A percentile compares a stretch with the other conserved stretches of the same genome.
Conservation (phyloP, 2,329 filamentous ascomycete genomes). For the Fusarium euwallaceae region DNA sequence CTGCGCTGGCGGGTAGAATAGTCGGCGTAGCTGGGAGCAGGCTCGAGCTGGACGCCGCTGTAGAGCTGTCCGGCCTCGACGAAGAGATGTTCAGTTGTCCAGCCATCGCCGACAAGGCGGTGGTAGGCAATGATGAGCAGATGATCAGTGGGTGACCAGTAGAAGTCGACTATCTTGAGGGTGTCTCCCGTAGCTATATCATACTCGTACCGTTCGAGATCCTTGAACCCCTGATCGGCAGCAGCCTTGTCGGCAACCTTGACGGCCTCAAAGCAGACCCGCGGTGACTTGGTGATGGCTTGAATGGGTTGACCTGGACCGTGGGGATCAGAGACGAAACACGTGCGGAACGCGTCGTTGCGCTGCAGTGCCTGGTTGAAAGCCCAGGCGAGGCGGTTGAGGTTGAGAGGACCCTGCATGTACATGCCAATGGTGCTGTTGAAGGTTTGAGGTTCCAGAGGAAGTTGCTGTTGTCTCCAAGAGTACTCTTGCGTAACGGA, state of each 20-base stretch:
- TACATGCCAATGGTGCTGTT: background rate
- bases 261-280: background rate
- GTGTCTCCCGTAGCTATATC: background rate
- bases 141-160: background rate
- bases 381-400: background rate
- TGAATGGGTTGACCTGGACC: background rate
- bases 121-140: background rate
- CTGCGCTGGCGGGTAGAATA: background rate
- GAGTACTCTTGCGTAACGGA: background rate
- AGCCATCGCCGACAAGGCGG: background rate
- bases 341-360: background rate
- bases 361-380: background rate
- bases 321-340: background rate
- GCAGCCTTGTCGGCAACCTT: background rate
- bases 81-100: background rate
- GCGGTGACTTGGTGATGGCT: background rate
- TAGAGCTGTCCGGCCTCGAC: background rate
- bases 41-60: background rate
- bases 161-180: background rate
- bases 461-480: background rate
- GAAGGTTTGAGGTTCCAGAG: background rate
- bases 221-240: background rate
- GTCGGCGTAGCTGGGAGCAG: background rate
- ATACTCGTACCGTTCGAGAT: background rate
- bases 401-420: background rate